Evolutionary conservation across 1,139 yeast species (phyloP).

Genomic region (Debaryomyces coudertii): DNA sequence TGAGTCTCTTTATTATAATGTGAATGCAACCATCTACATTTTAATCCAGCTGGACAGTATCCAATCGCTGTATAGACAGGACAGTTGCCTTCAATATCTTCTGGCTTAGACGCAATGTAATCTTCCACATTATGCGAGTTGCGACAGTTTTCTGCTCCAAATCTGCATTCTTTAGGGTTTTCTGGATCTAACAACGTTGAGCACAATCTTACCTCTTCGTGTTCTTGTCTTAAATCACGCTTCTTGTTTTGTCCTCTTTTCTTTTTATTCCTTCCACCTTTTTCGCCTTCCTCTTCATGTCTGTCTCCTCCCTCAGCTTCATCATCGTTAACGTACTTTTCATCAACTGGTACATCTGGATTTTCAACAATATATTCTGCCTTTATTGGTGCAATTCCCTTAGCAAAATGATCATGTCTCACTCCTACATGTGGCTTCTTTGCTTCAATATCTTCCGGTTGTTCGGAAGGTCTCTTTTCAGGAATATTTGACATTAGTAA

Average conservation of each 20-base stretch:
- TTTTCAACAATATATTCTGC: slow-evolving; percentile 54
- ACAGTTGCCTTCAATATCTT: slow-evolving; percentile 73
- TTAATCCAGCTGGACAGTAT: slow-evolving; percentile 87
- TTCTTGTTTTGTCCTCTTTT: slow-evolving; percentile 87
- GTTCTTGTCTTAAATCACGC: slow-evolving; percentile 73
- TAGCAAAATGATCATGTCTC: slow-evolving; percentile 22
- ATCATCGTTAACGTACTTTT: slow-evolving; percentile 42
- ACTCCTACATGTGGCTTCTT: slow-evolving; percentile 28
- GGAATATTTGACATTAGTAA: slow-evolving; percentile 9
- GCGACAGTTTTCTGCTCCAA: slow-evolving; percentile 73
- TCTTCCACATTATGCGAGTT: slow-evolving; percentile 72
- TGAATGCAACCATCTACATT: slow-evolving; percentile 88
- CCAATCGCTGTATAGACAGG: slow-evolving; percentile 86
- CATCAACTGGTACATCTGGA: slow-evolving; percentile 39
- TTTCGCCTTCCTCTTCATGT: slow-evolving; percentile 33
- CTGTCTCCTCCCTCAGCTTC: slow-evolving; percentile 53
- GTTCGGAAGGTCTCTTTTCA: slow-evolving; percentile 26
- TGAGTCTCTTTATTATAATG: slow-evolving; percentile 60
- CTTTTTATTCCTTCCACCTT: slow-evolving; percentile 45
- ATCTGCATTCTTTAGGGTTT: slow-evolving; percentile 54
- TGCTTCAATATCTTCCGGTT: slow-evolving; percentile 20
- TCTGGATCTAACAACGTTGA: slow-evolving; percentile 59
- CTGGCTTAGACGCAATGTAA: slow-evolving; percentile 67
- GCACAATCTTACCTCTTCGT: slow-evolving; percentile 71
- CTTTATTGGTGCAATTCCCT: slow-evolving; percentile 70